Evolutionary conservation across 163 green algal genomes (phyloP).

Genomic region (Volvox carteri): DNA sequence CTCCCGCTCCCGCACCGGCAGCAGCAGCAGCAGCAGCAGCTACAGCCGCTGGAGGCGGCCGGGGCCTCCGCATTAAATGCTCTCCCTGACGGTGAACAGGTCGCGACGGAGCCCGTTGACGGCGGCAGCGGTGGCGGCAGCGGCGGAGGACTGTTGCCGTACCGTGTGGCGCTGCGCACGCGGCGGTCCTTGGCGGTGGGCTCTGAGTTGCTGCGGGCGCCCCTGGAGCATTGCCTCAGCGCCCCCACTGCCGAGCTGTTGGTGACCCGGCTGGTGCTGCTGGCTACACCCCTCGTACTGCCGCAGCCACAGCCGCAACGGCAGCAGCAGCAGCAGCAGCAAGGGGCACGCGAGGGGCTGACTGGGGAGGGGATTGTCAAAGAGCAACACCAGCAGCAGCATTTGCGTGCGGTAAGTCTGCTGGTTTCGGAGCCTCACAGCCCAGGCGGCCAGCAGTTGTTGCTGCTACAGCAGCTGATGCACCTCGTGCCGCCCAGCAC

Average conservation of each 20-base stretch:
- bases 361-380: too few species aligned
- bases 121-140: background rate
- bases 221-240: background rate
- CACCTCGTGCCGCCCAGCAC: background rate
- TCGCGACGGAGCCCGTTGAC: background rate
- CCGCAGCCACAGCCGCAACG: background rate
- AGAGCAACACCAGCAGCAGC: too few species aligned
- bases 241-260: background rate
- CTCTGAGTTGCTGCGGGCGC: background rate
- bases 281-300: background rate
- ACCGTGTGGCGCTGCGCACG: background rate
- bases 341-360: too few species aligned
- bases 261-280: background rate
- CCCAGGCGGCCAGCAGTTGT: too few species aligned
- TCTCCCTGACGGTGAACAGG: background rate
- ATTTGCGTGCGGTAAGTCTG: too few species aligned
- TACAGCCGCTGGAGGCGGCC: background rate
- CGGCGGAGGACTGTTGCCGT: background rate
- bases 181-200: background rate
- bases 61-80: too few species aligned
- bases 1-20: background rate
- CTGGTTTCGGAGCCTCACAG: too few species aligned
- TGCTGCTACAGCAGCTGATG: constrained; percentile 16
- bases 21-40: background rate
- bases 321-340: background rate